These are phyloP conservation scores for Pistacia atlantica DNA, from an alignment of 345 rosid genomes.

Conservation along the genomic window DNA sequence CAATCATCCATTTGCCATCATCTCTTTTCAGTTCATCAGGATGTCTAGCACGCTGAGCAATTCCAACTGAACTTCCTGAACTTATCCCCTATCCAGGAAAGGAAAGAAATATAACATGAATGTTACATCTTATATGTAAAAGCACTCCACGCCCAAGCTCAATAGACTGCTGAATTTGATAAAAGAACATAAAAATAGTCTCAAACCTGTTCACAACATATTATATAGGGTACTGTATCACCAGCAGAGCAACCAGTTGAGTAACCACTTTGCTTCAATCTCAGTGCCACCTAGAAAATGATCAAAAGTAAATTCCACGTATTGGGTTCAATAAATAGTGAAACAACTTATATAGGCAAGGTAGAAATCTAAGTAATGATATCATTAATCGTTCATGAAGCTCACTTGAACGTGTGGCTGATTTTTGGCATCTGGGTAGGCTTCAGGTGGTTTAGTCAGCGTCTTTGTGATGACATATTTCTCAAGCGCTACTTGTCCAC, in stretches of 20 bases:
- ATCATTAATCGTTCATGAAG: slow-evolving; percentile 15
- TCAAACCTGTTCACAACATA: slow-evolving; percentile 91
- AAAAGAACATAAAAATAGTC: slow-evolving; percentile 10
- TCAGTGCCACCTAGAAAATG: slow-evolving; percentile 78
- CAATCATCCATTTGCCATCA: slow-evolving; percentile 88
- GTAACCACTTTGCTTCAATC: slow-evolving; percentile 89
- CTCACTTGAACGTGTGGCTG: slow-evolving; percentile 97
- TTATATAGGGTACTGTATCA: slow-evolving; percentile 89
- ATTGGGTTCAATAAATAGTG: slow-evolving; percentile 17
- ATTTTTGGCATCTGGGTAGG: slow-evolving; percentile 93
- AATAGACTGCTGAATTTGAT: slow-evolving; percentile 3
- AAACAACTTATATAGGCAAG: slow-evolving; percentile 10
- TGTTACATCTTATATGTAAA: neutral
- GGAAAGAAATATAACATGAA: slow-evolving; percentile 12
- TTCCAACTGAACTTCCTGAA: slow-evolving; percentile 64
- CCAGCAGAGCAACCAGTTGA: slow-evolving; percentile 77
- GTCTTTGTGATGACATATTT: slow-evolving; percentile 93
- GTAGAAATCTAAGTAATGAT: slow-evolving; percentile 9
- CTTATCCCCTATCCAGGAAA: slow-evolving; percentile 56
- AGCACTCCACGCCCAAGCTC: neutral
- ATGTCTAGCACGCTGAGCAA: slow-evolving; percentile 95
- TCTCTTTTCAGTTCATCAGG: slow-evolving; percentile 88
- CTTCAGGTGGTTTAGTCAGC: slow-evolving; percentile 92
- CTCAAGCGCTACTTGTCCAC: slow-evolving; percentile 86
- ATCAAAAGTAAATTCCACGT: slow-evolving; percentile 19